phyloP scores from a whole-genome alignment of 2,329 filamentous ascomycete species.

The Colletotrichum sp. region DNA sequence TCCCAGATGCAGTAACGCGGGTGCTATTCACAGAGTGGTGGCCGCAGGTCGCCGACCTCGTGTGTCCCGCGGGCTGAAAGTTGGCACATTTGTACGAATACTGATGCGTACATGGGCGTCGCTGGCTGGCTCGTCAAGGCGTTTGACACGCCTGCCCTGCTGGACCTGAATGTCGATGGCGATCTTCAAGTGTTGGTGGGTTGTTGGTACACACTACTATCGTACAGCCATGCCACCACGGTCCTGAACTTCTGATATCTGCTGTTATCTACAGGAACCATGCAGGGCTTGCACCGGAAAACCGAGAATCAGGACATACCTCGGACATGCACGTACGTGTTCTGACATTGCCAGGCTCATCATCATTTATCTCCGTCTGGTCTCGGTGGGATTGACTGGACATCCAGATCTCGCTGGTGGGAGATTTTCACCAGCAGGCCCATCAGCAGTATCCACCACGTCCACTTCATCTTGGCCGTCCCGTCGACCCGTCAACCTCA shows the following conservation, averaged over 20 bases:
- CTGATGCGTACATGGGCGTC: not conserved
- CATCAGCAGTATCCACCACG: not conserved
- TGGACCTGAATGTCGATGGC: not conserved
- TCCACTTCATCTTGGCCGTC: slow-evolving; percentile 1
- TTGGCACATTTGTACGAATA: not conserved
- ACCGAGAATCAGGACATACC: not conserved
- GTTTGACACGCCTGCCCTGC: not conserved
- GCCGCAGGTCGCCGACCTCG: not conserved
- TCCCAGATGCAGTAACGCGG: not conserved
- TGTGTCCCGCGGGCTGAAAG: not conserved
- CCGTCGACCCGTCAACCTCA: not conserved
- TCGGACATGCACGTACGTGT: not conserved
- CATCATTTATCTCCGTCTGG: not conserved
- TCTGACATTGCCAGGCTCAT: slow-evolving; percentile 3
- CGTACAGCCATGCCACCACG: not conserved
- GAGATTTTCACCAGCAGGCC: not conserved
- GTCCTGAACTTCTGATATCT: not conserved
- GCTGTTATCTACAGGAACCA: not conserved
- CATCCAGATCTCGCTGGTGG: not conserved
- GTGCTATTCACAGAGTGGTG: not conserved
- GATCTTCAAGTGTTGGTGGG: not conserved
- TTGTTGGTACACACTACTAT: not conserved
- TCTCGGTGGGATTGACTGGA: not conserved
- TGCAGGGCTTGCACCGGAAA: not conserved
- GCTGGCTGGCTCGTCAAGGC: not conserved